Evolutionary conservation across 345 rosid genomes (phyloP), one percentile per base, ranked within the genome.

Genomic region (Erucastrum elatum): DNA sequence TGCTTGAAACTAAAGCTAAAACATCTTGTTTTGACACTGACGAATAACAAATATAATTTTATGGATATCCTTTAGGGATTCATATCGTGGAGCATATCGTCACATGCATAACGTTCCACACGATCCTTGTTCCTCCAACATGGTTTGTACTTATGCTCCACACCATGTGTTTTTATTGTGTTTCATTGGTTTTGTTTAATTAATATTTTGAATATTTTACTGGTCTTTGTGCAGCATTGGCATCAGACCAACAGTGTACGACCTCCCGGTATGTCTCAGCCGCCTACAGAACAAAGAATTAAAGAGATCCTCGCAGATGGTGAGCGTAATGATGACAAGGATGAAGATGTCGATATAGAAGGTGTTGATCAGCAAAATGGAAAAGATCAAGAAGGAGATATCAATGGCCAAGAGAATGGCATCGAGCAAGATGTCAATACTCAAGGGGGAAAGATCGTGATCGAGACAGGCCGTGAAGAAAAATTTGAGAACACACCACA

Each of bases 141-240:
- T 9, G 76, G 81, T 71, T 55, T 55, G 81, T 64, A 53, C 8
- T 44, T 70, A 63, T 34, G 4, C 8, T 71, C 4, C 7, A 25
- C 27, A 62, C 17, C 35, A 1, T 51, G 9, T 63, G n/a, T 34
- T 26, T 37, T 17, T 34, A 31, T 8, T 59, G 21, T 11, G 10
- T 62, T 17, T 26, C 27, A 37, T 4, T 21, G 2, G 9, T 0
- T 75, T 34, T 65, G 9, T 41, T 59, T 59, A 56, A 7, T 5
- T 27, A 69, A 41, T 1, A 27, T 8, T 29, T 44, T 17, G 8
- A 56, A 21, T 8, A 25, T n/a, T 55, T 27, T 7, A 17, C n/a
- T 56, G 41, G 33, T 49, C 8, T 33, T 69, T 59, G 35, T 21
- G 21, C 64, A 51, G 58, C 2, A 25, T 2, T 39, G 9, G 17